phyloP scores from a whole-genome alignment of 2,329 filamentous ascomycete species.

The Diplodia corticola region DNA sequence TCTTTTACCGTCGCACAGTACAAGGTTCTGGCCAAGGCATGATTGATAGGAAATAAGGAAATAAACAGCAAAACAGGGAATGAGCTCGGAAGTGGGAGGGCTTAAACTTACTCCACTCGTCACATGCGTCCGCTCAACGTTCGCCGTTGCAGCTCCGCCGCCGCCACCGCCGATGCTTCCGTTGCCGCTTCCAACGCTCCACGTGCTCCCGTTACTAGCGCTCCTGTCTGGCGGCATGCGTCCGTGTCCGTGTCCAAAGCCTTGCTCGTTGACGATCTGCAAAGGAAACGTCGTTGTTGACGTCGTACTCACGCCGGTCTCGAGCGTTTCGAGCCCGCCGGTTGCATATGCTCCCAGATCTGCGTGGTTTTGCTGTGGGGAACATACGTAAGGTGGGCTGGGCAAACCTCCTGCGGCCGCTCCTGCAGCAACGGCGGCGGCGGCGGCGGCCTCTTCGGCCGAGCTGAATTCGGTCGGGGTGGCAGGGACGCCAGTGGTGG shows the following conservation, averaged over 20 bases:
- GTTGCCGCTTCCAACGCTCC: constrained; percentile 2
- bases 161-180: not conserved
- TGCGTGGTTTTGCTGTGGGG: constrained; percentile 35
- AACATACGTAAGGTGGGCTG: constrained; percentile 34
- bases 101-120: constrained; percentile 39
- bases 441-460: constrained; percentile 37
- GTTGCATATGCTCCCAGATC: constrained; percentile 26
- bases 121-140: constrained; percentile 37
- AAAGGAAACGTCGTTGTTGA: not conserved
- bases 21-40: not conserved
- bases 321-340: not conserved
- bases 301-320: not conserved
- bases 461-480: constrained; percentile 43
- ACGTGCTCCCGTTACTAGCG: constrained; percentile 13
- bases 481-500: constrained; percentile 34
- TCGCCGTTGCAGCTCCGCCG: not conserved
- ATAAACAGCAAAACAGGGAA: not conserved
- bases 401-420: not conserved
- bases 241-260: not conserved
- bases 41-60: not conserved
- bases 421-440: constrained; percentile 26
- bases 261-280: constrained; percentile 19
- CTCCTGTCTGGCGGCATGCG: constrained; percentile 28
- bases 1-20: not conserved
- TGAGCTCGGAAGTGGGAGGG: not conserved